Evolutionary conservation across 257 asterid species (phyloP).

Genomic region (Gentiana dahurica): DNA sequence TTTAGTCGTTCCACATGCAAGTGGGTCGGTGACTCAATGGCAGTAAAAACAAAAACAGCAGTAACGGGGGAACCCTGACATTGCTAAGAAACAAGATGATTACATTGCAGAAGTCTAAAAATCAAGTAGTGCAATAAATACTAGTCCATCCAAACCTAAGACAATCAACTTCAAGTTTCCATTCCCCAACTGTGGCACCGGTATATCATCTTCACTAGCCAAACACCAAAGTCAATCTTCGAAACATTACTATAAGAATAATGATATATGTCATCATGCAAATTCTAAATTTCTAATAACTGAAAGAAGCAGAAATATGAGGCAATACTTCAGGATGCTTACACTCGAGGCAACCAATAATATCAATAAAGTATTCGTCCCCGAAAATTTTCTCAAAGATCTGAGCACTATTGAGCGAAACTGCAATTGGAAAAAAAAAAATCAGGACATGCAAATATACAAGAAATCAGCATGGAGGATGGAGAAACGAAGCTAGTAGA

Average conservation of each 20-base stretch:
- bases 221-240: background rate
- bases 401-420: conserved; percentile 68
- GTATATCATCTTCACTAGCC: background rate
- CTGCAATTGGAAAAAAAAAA: conserved; percentile 34
- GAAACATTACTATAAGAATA: background rate
- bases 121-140: background rate
- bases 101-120: too few relatives aligned
- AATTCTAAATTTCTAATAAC: background rate
- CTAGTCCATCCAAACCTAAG: too few relatives aligned
- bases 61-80: too few relatives aligned
- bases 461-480: background rate
- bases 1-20: too few relatives aligned
- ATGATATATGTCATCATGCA: background rate
- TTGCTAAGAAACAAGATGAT: too few relatives aligned
- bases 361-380: conserved; percentile 84
- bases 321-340: conserved; percentile 15
- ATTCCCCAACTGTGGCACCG: background rate
- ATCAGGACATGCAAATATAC: background rate
- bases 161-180: too few relatives aligned
- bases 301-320: background rate
- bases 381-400: conserved; percentile 88
- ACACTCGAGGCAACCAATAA: conserved; percentile 96
- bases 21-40: too few relatives aligned
- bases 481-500: conserved; percentile 1
- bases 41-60: too few relatives aligned